Conservation (phyloP, 768 basidiomycete species). For the Filobasidium wieringae region DNA sequence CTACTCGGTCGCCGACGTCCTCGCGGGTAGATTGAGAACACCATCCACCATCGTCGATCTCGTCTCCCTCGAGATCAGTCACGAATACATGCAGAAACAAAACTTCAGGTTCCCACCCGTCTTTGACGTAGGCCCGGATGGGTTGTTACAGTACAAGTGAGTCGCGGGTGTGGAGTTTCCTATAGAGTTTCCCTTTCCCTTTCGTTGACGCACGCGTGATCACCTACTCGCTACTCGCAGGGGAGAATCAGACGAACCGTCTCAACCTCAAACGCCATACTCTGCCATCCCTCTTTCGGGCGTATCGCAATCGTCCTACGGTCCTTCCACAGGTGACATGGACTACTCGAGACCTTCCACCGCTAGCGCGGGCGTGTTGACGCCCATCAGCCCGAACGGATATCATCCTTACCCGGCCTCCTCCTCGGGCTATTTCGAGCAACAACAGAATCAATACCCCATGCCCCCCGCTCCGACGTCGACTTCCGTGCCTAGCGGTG, state of each 20-base stretch:
- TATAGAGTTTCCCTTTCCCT: too few species aligned
- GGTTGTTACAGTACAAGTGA: constrained; percentile 57
- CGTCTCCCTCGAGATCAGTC: constrained; percentile 69
- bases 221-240: neutral
- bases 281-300: neutral
- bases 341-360: neutral
- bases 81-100: constrained; percentile 76
- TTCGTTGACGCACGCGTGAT: neutral
- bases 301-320: neutral
- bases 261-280: neutral
- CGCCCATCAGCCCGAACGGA: neutral
- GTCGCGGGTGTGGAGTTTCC: too few species aligned
- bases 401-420: neutral
- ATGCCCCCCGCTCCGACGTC: neutral
- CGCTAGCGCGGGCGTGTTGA: neutral
- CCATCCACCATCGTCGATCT: constrained; percentile 83
- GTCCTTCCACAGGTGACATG: neutral
- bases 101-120: constrained; percentile 85
- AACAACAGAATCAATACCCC: neutral
- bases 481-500: neutral
- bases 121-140: constrained; percentile 74
- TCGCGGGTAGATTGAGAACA: constrained; percentile 70
- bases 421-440: neutral
- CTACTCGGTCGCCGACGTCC: constrained; percentile 83
- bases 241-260: neutral